Percentiles rank a stretch among this genome's conserved stretches.
These are phyloP conservation scores for Cercospora berteroae DNA, from an alignment of 2,329 filamentous ascomycete species.

Conservation along the genomic window DNA sequence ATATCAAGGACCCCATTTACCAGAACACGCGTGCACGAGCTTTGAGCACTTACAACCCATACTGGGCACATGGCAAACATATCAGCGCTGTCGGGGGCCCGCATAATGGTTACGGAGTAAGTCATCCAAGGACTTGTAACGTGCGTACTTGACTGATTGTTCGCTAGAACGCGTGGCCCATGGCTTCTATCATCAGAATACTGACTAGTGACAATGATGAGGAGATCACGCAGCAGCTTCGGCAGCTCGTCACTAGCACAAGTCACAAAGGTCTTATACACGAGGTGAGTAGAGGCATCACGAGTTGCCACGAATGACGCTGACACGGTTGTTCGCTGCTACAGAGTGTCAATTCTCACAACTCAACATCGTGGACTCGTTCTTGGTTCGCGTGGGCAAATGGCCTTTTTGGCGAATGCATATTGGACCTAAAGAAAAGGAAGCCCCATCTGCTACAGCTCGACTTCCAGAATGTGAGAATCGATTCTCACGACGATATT, in stretches of 20 bases:
- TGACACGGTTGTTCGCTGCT: background rate
- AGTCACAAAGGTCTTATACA: conserved; percentile 49
- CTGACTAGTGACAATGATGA: conserved; percentile 46
- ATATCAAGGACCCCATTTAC: conserved; percentile 40
- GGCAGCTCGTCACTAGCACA: conserved; percentile 46
- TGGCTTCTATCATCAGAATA: conserved; percentile 50
- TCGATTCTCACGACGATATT: conserved; percentile 12
- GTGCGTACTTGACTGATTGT: conserved; percentile 27
- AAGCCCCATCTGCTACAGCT: conserved; percentile 22
- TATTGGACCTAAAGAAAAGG: conserved; percentile 22
- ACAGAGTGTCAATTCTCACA: conserved; percentile 46
- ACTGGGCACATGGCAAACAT: conserved; percentile 49
- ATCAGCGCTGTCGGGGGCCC: conserved; percentile 49
- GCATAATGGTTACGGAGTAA: conserved; percentile 42
- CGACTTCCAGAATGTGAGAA: conserved; percentile 3
- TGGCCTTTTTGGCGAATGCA: conserved; percentile 23
- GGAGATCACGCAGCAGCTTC: conserved; percentile 45
- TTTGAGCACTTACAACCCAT: conserved; percentile 46
- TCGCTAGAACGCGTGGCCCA: conserved; percentile 22
- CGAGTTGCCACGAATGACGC: background rate
- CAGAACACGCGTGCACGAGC: conserved; percentile 44
- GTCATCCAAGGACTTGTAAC: conserved; percentile 38
- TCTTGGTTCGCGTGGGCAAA: conserved; percentile 52
- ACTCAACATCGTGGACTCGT: conserved; percentile 45
- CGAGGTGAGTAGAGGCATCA: conserved; percentile 30